These are phyloP conservation scores for Neonothopanus nambi DNA, from an alignment of 1,284 basidiomycete genomes.

Conservation along the genomic window DNA sequence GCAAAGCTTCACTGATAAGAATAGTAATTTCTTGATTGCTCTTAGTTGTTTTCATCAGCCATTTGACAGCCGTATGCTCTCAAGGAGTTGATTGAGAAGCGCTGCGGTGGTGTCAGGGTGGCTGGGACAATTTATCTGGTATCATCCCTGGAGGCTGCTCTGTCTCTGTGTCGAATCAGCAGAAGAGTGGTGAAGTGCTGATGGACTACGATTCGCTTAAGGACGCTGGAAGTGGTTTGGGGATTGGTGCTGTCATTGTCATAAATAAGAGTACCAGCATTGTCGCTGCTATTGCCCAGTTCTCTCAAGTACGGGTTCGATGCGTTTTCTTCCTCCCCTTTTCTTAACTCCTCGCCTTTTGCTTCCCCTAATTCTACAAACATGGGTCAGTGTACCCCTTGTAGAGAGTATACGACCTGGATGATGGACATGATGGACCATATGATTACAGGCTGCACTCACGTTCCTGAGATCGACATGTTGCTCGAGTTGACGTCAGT, in stretches of 20 bases:
- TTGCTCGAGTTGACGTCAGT: slow-evolving; percentile 85
- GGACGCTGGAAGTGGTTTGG: slow-evolving; percentile 92
- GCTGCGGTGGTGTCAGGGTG: slow-evolving; percentile 95
- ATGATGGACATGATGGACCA: slow-evolving; percentile 99
- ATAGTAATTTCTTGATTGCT: no score
- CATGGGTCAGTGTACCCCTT: slow-evolving; percentile 99
- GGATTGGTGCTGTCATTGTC: slow-evolving; percentile 97
- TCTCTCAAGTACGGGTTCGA: slow-evolving; percentile 67
- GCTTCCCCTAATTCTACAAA: slow-evolving; percentile 86
- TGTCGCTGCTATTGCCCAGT: slow-evolving; percentile 89
- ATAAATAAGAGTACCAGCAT: slow-evolving; percentile 99
- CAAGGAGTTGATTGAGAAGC: slow-evolving; percentile 93
- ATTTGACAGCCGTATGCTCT: no score
- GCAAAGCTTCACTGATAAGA: no score
- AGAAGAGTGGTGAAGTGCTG: slow-evolving; percentile 75
- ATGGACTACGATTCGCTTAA: slow-evolving; percentile 99
- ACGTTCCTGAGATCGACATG: slow-evolving; percentile 97
- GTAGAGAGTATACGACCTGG: slow-evolving; percentile 95
- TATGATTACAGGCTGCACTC: slow-evolving; percentile 85
- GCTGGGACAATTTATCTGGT: slow-evolving; percentile 95
- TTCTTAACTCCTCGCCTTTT: slow-evolving; percentile 1
- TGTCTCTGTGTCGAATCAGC: slow-evolving; percentile 89
- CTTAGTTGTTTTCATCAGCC: no score
- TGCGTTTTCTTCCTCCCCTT: slow-evolving; percentile 5
- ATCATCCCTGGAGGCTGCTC: slow-evolving; percentile 96